Evolutionary conservation across 2,329 filamentous ascomycete species (phyloP), one percentile per base, ranked within the genome.

Genomic region (Beauveria sp.): DNA sequence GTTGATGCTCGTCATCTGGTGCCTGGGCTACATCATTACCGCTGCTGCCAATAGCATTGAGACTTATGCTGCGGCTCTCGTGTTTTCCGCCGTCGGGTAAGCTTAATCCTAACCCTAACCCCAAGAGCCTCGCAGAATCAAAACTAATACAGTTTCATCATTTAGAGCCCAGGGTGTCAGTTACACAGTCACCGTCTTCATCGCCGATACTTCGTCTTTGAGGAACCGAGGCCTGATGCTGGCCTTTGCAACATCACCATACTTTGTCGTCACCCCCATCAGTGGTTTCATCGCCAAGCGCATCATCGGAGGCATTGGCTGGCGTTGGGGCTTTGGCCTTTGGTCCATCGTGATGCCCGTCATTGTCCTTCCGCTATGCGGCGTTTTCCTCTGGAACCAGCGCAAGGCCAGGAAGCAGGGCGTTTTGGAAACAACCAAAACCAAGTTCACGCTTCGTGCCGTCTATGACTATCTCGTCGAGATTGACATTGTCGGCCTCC

Each of bases 261-360:
- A 86, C 69, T 80, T 90, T 63, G 78, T 85, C 60, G 87, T 85
- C 0, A 83, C 86, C 6, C 90, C 84, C 76, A 79, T 84, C n/a
- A 83, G 84, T 4, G 81, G 84, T 0, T 81, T 79, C 28, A 81
- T 86, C 56, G 80, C 81, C 0, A 74, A 82, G 12, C 72, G 74
- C 1, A 80, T 87, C 58, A 73, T 83, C 22, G 63, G 70, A 8
- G 73, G 79, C n/a, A 74, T 79, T 5, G 82, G 80, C 53, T 90
- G 83, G 82, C 79, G 86, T 60, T 90, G 87, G 88, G 86, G 81
- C 5, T 86, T 86, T 65, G 87, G 86, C 53, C 78, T 83, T 63
- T 89, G 85, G 73, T 77, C 81, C 61, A 86, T 90, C 66, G 80
- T 90, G 64, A 73, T 83, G 10, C 85, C 86, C 1, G 74, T 82